phyloP scores from a whole-genome alignment of 2,329 filamentous ascomycete genomes.

The Aaosphaeria arxii region DNA sequence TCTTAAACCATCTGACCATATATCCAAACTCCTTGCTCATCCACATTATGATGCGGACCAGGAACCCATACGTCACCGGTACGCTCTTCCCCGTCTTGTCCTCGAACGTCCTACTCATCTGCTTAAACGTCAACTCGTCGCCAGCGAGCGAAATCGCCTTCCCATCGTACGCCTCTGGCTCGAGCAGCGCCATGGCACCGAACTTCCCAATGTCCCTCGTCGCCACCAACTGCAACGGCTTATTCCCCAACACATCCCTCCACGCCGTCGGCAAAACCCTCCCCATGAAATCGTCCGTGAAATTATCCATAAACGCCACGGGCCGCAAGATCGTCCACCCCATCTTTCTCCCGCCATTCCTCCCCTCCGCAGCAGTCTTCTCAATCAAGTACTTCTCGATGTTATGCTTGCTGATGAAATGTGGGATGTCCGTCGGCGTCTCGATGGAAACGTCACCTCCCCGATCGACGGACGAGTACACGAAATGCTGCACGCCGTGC shows the following conservation, averaged over 20 bases:
- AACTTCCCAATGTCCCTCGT: constrained; percentile 49
- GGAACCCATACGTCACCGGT: constrained; percentile 38
- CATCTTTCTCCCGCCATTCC: constrained; percentile 37
- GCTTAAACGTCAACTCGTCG: constrained; percentile 44
- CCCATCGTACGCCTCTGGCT: constrained; percentile 33
- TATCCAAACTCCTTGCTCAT: constrained; percentile 35
- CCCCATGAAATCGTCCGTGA: constrained; percentile 43
- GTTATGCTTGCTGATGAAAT: constrained; percentile 59
- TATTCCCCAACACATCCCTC: constrained; percentile 25
- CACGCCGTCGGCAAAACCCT: constrained; percentile 43
- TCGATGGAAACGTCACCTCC: constrained; percentile 42
- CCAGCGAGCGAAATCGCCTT: constrained; percentile 46
- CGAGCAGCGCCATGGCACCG: constrained; percentile 45
- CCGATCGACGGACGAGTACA: constrained; percentile 38
- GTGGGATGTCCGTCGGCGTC: constrained; percentile 55
- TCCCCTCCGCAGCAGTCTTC: constrained; percentile 28
- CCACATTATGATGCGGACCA: constrained; percentile 31
- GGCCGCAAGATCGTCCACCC: constrained; percentile 60
- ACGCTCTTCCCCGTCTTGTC: constrained; percentile 41
- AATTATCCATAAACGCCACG: constrained; percentile 59
- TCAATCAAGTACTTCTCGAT: constrained; percentile 59
- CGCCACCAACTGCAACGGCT: constrained; percentile 34
- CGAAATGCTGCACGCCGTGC: constrained; percentile 33
- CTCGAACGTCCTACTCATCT: constrained; percentile 43
- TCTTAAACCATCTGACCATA: constrained; percentile 50